Conservation (phyloP, 192 early-diverging fungal species). For the Paraglomus brasilianum region DNA sequence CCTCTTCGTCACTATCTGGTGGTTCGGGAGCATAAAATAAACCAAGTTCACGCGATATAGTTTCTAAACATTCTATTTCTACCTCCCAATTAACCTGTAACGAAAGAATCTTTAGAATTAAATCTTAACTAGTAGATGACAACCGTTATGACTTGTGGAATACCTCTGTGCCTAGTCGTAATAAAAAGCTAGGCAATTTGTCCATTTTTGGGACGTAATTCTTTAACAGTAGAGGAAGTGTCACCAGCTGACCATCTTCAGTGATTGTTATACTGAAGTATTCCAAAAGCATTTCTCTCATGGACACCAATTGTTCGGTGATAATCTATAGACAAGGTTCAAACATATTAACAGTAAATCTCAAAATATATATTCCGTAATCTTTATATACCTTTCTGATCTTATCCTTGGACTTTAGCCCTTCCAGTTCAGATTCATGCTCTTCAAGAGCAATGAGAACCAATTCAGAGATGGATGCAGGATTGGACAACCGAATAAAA, state of each 20-base stretch:
- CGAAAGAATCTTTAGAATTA: background rate
- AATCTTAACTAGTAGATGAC: background rate
- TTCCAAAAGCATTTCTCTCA: constrained; percentile 81
- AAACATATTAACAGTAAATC: background rate
- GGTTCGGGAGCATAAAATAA: constrained; percentile 62
- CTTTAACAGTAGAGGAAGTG: constrained; percentile 78
- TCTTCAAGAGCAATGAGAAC: constrained; percentile 67
- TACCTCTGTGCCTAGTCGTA: constrained; percentile 76
- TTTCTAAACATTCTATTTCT: constrained; percentile 84
- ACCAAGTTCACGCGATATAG: constrained; percentile 66
- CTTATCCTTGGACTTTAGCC: constrained; percentile 53
- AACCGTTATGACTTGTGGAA: constrained; percentile 8
- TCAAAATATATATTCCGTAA: background rate
- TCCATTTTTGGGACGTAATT: constrained; percentile 82
- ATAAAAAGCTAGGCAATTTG: constrained; percentile 83
- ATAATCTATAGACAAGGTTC: constrained; percentile 43
- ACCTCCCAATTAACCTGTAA: constrained; percentile 76
- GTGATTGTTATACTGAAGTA: constrained; percentile 81
- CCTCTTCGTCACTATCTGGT: constrained; percentile 26
- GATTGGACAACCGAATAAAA: constrained; percentile 58
- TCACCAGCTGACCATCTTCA: constrained; percentile 59
- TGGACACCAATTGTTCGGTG: constrained; percentile 44
- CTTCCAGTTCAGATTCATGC: constrained; percentile 41
- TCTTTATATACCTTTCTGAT: constrained; percentile 53
- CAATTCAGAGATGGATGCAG: constrained; percentile 67